These are phyloP conservation scores for Phytophthora sp. DNA, from an alignment of 352 stramenopile species.

Conservation along the genomic window DNA sequence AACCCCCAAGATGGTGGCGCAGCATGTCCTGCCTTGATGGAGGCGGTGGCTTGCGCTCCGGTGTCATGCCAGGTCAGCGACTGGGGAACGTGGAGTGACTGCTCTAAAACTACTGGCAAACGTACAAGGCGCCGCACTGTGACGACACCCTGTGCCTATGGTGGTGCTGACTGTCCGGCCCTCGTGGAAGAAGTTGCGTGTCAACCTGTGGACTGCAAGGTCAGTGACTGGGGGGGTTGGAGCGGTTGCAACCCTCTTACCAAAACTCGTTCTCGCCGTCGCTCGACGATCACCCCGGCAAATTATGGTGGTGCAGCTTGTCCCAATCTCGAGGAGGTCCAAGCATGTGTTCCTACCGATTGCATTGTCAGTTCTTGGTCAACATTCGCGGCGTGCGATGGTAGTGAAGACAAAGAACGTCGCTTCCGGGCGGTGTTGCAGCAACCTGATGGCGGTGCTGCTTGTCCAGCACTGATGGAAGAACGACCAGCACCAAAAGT, in stretches of 20 bases:
- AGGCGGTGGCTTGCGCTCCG: constrained; percentile 43
- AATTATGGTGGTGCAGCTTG: constrained; percentile 45
- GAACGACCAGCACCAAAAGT: constrained; percentile 48
- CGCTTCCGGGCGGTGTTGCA: constrained; percentile 49
- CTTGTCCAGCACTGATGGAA: constrained; percentile 52
- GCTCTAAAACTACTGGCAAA: constrained; percentile 39
- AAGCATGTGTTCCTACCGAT: constrained; percentile 41
- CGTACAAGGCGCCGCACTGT: constrained; percentile 49
- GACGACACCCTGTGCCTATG: constrained; percentile 29
- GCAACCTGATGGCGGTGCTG: constrained; percentile 41
- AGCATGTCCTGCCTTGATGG: constrained; percentile 41
- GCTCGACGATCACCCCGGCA: constrained; percentile 38
- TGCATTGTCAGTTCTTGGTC: constrained; percentile 62
- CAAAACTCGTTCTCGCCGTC: constrained; percentile 44
- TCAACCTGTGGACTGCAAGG: constrained; percentile 49
- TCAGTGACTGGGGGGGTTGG: constrained; percentile 49
- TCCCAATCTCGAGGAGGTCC: constrained; percentile 34
- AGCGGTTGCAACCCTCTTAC: constrained; percentile 43
- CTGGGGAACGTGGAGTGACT: constrained; percentile 57
- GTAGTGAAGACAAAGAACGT: constrained; percentile 24
- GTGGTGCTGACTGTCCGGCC: constrained; percentile 41
- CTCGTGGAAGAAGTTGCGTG: constrained; percentile 47
- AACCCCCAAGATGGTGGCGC: constrained; percentile 54
- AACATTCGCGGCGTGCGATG: constrained; percentile 53
- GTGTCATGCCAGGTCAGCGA: constrained; percentile 54